Evolutionary conservation across 106 monocot species (phyloP), one percentile per base, ranked within the genome.

Genomic region (Dendrobium nobile): DNA sequence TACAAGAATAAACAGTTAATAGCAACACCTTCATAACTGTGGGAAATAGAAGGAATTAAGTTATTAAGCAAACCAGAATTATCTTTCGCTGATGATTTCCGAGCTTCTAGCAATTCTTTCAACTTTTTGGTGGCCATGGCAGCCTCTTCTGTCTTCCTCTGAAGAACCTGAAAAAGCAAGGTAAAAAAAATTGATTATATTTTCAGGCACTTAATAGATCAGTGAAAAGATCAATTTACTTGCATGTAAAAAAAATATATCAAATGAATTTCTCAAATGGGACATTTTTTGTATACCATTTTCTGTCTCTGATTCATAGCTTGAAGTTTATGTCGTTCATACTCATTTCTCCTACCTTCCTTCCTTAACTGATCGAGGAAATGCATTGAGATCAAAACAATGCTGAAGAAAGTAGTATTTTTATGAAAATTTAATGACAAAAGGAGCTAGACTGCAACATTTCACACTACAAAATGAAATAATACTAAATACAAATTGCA

Each of bases 301-400:
- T 97, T 94, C 76, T 97, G 96, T 64, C 96, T 85, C 86, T 97
- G 96, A 85, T 97, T 97, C 85, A 97, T 54, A 65, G 96, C 92
- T 85, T 94, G 96, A 59, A 97, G 87, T 79, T 97, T 97, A 84
- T 94, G 96, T 15, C 96, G 83, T 79, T 97, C 96, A 78, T 94
- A 97, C 80, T 97, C 96, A 80, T 94, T 97, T 88, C 89, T 92
- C 75, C 94, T 86, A 31, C 96, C 96, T 80, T 97, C 96, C 73
- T 97, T 97, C 79, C 80, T 85, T 79, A 97, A 80, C 96, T 97
- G 89, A 74, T 80, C 43, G 67, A 85, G 55, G 9, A 78, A 80
- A 83, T 33, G 13, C 41, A 51, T 70, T 55, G 64, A 67, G 5
- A 79, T 81, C 51, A 72, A 68, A 70, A 44, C 22, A 42, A 28